Evolutionary conservation across 306 rosid genomes (phyloP), one percentile per base, ranked within the genome.

Genomic region (Astragalus membranaceus): DNA sequence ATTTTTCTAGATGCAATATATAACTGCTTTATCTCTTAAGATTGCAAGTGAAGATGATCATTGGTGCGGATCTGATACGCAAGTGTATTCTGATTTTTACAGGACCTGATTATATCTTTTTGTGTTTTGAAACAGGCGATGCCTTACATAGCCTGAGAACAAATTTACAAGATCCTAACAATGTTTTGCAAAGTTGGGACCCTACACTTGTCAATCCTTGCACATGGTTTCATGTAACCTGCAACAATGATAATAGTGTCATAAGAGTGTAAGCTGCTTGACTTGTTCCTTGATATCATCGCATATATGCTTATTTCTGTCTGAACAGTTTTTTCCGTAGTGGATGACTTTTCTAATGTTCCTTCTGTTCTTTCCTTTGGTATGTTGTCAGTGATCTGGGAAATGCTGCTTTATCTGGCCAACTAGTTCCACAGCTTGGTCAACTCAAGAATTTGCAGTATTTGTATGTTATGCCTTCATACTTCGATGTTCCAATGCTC

Each of bases 121-220:
- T 77, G 56, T 41, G 43, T 68, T 75, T 68, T 76, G 64, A 46
- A 77, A 79, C 87, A 94, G 99, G 99, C 17, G 99, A 94, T 80
- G 99, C 99, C 66, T 81, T 94, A 75, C 99, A 94, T 74, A 91
- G 89, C 78, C 85, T 94, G 56, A 79, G 99, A 86, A 79, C 88
- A 78, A 94, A 87, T 78, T 88, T 94, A 71, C 84, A 67, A 65
- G 99, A 94, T 76, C 99, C 99, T 50, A 89, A 91, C 83, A 94
- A 89, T 84, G 99, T 94, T 65, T 76, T 94, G 80, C 97, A 91
- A 73, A 94, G 99, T 85, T 94, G 99, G 99, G 99, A 94, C 85
- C 99, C 99, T 55, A 94, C 99, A 7, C 99, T 91, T 37, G 99
- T 94, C 64, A 94, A 94, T 79, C 99, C 99, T 0, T 94, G 99